phyloP scores from a whole-genome alignment of 2,329 filamentous ascomycete species.

The Aspergillus hiratsukae region DNA sequence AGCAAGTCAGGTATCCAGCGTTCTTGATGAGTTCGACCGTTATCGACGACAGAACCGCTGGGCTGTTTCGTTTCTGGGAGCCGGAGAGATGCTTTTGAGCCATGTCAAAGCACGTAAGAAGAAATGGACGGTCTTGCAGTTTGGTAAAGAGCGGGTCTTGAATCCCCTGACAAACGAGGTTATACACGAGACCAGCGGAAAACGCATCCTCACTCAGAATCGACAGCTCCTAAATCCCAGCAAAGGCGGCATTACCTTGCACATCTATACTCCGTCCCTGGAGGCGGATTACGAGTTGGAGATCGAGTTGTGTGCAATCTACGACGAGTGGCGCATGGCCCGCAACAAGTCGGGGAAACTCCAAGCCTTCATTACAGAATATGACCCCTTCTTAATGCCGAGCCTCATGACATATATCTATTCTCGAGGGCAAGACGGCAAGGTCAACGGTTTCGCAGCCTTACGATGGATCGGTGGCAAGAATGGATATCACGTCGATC shows the following conservation, averaged over 20 bases:
- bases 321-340: background rate
- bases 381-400: conserved; percentile 29
- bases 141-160: background rate
- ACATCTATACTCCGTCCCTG: background rate
- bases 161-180: background rate
- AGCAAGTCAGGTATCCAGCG: background rate
- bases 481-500: conserved; percentile 41
- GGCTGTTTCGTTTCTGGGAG: background rate
- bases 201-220: background rate
- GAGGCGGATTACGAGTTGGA: background rate
- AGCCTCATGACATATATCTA: conserved; percentile 41
- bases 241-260: background rate
- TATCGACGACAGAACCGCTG: background rate
- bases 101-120: background rate
- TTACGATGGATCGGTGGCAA: conserved; percentile 34
- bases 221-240: background rate
- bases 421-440: conserved; percentile 24
- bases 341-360: background rate
- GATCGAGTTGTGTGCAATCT: background rate
- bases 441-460: conserved; percentile 36
- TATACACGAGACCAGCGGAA: background rate
- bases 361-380: conserved; percentile 3
- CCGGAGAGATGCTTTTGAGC: background rate
- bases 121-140: background rate
- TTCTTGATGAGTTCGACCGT: background rate